Evolutionary conservation across 441 rosid species (phyloP), one percentile per base, ranked within the genome.

Genomic region (Jatropha podagrica): DNA sequence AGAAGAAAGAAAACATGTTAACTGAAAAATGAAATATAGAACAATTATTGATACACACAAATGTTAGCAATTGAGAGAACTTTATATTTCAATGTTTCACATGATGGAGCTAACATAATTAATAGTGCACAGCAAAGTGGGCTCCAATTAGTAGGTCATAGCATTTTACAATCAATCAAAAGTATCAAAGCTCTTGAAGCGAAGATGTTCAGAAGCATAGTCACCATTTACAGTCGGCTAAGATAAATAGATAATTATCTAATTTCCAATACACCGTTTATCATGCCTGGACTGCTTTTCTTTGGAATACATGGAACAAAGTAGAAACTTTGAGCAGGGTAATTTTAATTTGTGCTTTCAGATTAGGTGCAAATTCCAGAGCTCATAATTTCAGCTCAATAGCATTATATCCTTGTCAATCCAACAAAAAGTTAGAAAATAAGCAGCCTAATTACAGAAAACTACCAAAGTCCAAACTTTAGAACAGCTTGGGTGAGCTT

Each of bases 1-100:
- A 63, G 26, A 74, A 74, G 46, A 71, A 72, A 76, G 26, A 74
- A 52, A 40, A 27, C 68, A 78, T 60, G 73, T 71, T 32, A 59
- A 23, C 73, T 48, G 69, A 59, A 66, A 52, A 14, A 68, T 20
- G 69, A 55, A 74, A 67, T 61, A n/a, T 20, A 42, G 49, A 70
- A 80, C 58, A 46, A 76, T 7, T 2, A 76, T 49, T 38, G 40
- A 65, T 15, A 55, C 51, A 20, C 42, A n/a, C 64, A 55, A 10
- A 55, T 11, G 37, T 46, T 42, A 44, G 26, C 59, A 44, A 13
- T 60, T 32, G 15, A 38, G 12, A 58, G 26, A 58, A 20, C 12
- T 20, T 58, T 4, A 23, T 13, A 23, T 41, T 48, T 51, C 20
- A 18, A 48, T 9, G 27, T 49, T 71, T 54, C 40, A 55, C 26